Evolutionary conservation across 306 rosid species (phyloP).

Genomic region (Geum urbanum): DNA sequence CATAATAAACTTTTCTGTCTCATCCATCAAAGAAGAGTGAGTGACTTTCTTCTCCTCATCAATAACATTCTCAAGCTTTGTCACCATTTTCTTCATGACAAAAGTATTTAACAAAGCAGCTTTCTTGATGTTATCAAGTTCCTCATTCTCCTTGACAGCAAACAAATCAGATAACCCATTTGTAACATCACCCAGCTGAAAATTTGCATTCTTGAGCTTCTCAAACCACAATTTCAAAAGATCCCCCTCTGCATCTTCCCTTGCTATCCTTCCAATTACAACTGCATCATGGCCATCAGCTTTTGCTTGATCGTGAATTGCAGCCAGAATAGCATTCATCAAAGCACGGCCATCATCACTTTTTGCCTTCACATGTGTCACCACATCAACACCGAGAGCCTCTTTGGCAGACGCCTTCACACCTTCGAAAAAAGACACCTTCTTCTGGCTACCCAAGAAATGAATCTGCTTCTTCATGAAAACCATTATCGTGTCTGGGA

Average conservation of each 20-base stretch:
- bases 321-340: slow-evolving; percentile 67
- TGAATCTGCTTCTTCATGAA: slow-evolving; percentile 78
- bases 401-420: slow-evolving; percentile 63
- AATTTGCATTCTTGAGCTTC: slow-evolving; percentile 49
- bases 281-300: slow-evolving; percentile 48
- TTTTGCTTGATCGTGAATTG: slow-evolving; percentile 55
- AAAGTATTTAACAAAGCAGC: slow-evolving; percentile 71
- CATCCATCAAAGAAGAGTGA: slow-evolving; percentile 86
- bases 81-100: slow-evolving; percentile 78
- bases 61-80: slow-evolving; percentile 83
- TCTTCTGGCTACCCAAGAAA: slow-evolving; percentile 79
- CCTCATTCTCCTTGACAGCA: slow-evolving; percentile 61
- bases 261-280: slow-evolving; percentile 66
- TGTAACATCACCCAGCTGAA: slow-evolving; percentile 57
- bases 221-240: slow-evolving; percentile 74
- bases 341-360: slow-evolving; percentile 68
- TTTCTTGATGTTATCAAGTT: slow-evolving; percentile 66
- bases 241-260: slow-evolving; percentile 87
- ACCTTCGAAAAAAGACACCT: slow-evolving; percentile 70
- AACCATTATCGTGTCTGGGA: slow-evolving; percentile 90
- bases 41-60: slow-evolving; percentile 84
- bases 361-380: slow-evolving; percentile 71
- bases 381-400: slow-evolving; percentile 68
- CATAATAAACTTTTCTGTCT: slow-evolving; percentile 79
- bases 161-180: slow-evolving; percentile 73